These are phyloP conservation scores for Phyllosticta citriasiana DNA, from an alignment of 2,329 filamentous ascomycete species.

Conservation along the genomic window DNA sequence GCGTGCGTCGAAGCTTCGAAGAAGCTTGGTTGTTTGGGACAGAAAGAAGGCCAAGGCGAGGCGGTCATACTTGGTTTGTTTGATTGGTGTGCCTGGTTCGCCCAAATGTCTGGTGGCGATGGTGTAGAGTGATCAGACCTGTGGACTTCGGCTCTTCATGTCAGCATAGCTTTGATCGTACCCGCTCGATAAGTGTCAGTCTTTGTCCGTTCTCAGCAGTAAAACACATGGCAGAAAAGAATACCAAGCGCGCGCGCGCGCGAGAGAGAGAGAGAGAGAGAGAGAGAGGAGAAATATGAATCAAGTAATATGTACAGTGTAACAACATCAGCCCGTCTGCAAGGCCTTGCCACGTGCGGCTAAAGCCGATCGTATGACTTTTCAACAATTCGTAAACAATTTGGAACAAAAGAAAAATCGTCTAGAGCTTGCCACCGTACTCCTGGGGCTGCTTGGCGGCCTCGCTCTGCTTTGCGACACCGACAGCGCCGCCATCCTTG, in stretches of 20 bases:
- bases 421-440: not conserved
- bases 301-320: not conserved
- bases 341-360: not conserved
- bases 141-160: too few species aligned
- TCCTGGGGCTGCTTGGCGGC: not conserved
- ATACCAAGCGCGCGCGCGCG: too few species aligned
- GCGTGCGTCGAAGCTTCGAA: not conserved
- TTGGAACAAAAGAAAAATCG: not conserved
- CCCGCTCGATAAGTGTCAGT: too few species aligned
- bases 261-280: too few species aligned
- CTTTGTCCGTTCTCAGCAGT: too few species aligned
- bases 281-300: not conserved
- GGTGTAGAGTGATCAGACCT: too few species aligned
- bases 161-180: too few species aligned
- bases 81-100: not conserved
- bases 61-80: not conserved
- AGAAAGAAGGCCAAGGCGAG: not conserved
- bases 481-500: slow-evolving; percentile 5
- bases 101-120: too few species aligned
- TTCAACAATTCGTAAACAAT: not conserved
- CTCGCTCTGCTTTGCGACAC: slow-evolving; percentile 3
- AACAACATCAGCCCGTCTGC: not conserved
- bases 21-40: not conserved
- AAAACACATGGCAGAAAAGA: not conserved
- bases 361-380: not conserved